Percentiles rank a stretch among this genome's conserved stretches.
These are phyloP conservation scores for Rhizopus microsporus DNA, from an alignment of 371 early-diverging fungal species.

Conservation along the genomic window DNA sequence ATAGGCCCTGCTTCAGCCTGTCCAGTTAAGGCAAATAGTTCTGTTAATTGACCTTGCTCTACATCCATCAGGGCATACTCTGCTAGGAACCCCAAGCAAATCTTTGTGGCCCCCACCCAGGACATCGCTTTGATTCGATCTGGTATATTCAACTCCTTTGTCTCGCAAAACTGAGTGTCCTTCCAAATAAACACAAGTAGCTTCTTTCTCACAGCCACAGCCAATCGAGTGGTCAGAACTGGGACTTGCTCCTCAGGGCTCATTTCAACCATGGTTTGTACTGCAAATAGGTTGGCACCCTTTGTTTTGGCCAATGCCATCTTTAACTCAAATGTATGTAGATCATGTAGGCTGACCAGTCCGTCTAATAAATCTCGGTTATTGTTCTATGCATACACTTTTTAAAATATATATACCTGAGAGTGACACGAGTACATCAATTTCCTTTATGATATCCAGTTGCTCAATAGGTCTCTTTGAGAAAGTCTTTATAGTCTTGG, in stretches of 20 bases:
- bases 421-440: slow-evolving; percentile 71
- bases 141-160: slow-evolving; percentile 63
- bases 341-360: slow-evolving; percentile 73
- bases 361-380: slow-evolving; percentile 49
- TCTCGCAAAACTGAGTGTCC: slow-evolving; percentile 71
- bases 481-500: slow-evolving; percentile 71
- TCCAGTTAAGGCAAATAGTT: slow-evolving; percentile 50
- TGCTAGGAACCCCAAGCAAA: slow-evolving; percentile 68
- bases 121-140: slow-evolving; percentile 70
- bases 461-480: slow-evolving; percentile 75
- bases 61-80: slow-evolving; percentile 72
- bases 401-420: slow-evolving; percentile 45
- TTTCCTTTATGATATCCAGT: slow-evolving; percentile 77
- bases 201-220: slow-evolving; percentile 72
- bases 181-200: slow-evolving; percentile 77
- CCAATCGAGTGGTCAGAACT: slow-evolving; percentile 72
- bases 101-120: slow-evolving; percentile 68
- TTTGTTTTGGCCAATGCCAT: slow-evolving; percentile 71
- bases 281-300: slow-evolving; percentile 75
- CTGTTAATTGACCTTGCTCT: slow-evolving; percentile 55
- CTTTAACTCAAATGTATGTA: slow-evolving; percentile 67
- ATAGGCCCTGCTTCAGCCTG: slow-evolving; percentile 45
- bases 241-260: slow-evolving; percentile 64
- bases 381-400: neutral
- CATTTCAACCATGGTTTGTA: slow-evolving; percentile 73